Conservation (phyloP, 352 stramenopile genomes). For the Elongisporangium anandrum region DNA sequence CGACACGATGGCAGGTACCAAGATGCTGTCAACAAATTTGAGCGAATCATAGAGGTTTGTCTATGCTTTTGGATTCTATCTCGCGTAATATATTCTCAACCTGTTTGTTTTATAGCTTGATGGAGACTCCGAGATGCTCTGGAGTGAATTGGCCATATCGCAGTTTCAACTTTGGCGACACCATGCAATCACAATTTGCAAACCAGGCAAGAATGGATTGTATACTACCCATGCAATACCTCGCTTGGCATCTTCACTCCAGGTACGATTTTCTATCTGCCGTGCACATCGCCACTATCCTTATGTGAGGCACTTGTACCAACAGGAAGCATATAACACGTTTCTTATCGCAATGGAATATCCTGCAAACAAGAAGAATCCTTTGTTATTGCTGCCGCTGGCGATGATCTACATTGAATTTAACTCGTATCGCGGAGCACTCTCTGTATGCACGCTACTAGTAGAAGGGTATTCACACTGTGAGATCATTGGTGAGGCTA, state of each 20-base stretch:
- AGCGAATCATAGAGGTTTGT: constrained; percentile 43
- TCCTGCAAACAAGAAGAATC: constrained; percentile 56
- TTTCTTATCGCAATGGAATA: constrained; percentile 84
- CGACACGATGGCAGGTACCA: constrained; percentile 33
- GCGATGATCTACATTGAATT: constrained; percentile 70
- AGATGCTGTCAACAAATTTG: constrained; percentile 29
- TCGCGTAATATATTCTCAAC: too few species aligned
- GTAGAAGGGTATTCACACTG: constrained; percentile 53
- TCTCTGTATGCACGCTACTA: constrained; percentile 63
- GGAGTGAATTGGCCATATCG: constrained; percentile 49
- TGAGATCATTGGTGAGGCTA: constrained; percentile 35
- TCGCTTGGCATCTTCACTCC: background rate
- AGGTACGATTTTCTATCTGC: background rate
- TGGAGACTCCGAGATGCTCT: constrained; percentile 49
- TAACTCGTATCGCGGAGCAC: constrained; percentile 44
- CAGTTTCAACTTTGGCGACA: constrained; percentile 60
- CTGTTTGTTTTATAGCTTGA: constrained; percentile 26
- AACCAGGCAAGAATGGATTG: background rate
- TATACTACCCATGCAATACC: background rate
- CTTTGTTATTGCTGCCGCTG: constrained; percentile 45
- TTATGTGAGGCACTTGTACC: background rate
- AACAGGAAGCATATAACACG: constrained; percentile 60
- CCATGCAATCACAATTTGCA: background rate
- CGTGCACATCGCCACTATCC: too few species aligned
- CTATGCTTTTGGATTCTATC: too few species aligned